phyloP scores from a whole-genome alignment of 2,329 filamentous ascomycete genomes.

The Colletotrichum somersetense region DNA sequence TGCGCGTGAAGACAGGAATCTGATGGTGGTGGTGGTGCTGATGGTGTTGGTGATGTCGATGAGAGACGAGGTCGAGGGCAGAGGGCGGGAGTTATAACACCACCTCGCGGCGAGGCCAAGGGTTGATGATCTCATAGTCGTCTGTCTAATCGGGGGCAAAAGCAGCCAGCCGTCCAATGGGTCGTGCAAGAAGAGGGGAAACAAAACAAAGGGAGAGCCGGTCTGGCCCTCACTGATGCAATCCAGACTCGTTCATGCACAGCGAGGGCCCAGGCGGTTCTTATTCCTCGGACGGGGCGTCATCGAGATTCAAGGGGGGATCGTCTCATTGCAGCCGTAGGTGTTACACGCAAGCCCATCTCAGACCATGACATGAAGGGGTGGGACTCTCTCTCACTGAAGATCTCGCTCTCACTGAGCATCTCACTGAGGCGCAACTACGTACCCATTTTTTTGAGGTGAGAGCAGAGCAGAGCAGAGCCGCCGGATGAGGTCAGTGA shows the following conservation, averaged over 20 bases:
- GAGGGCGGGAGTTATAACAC: conserved; percentile 17
- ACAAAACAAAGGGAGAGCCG: background rate
- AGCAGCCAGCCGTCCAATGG: background rate
- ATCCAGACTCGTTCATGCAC: background rate
- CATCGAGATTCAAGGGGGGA: conserved; percentile 14
- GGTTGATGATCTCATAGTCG: conserved; percentile 35
- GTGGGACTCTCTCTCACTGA: too few relatives aligned
- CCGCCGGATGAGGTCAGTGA: conserved; percentile 39
- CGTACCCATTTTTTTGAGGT: conserved; percentile 4
- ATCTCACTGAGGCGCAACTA: background rate
- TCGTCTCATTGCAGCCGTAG: background rate
- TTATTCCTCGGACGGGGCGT: background rate
- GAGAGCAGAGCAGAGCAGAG: background rate
- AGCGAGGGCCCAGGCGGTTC: conserved; percentile 8
- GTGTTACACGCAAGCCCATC: too few relatives aligned
- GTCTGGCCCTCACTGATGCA: background rate
- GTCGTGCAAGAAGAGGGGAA: background rate
- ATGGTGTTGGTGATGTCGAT: background rate
- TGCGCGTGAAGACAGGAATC: background rate
- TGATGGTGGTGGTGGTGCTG: background rate
- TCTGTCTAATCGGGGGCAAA: background rate
- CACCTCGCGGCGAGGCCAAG: conserved; percentile 1
- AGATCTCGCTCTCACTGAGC: background rate
- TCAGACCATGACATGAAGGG: too few relatives aligned
- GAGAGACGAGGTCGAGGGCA: background rate